Evolutionary conservation across 768 basidiomycete species (phyloP).

Genomic region (Crepidotus variabilis): DNA sequence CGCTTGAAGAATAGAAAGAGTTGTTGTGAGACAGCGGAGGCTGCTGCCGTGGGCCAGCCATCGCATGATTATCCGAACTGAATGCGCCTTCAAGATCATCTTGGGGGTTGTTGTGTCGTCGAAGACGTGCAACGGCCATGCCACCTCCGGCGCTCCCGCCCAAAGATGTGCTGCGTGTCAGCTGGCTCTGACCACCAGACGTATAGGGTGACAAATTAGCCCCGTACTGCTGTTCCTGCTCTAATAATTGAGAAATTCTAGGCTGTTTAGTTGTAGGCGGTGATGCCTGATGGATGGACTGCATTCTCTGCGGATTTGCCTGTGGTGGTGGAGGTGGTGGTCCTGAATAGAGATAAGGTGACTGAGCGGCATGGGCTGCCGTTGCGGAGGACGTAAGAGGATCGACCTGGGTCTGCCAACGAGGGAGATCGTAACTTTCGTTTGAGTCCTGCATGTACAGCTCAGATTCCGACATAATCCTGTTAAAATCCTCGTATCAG

Average conservation of each 20-base stretch:
- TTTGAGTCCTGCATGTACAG: constrained; percentile 74
- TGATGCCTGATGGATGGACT: constrained; percentile 43
- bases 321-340: constrained; percentile 52
- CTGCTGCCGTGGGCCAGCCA: constrained; percentile 34
- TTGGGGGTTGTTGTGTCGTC: constrained; percentile 58
- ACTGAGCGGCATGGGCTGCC: constrained; percentile 52
- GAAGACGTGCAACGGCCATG: constrained; percentile 29
- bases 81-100: constrained; percentile 63
- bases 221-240: constrained; percentile 52
- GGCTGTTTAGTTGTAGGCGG: constrained; percentile 45
- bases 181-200: constrained; percentile 45
- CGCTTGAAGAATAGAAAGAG: constrained; percentile 56
- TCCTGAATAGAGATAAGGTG: constrained; percentile 51
- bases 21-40: constrained; percentile 34
- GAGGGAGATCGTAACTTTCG: constrained; percentile 81
- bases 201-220: constrained; percentile 46
- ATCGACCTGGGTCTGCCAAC: constrained; percentile 68
- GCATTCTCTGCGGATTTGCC: constrained; percentile 42
- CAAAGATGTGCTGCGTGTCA: constrained; percentile 68
- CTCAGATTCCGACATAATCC: constrained; percentile 71
- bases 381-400: constrained; percentile 39
- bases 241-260: constrained; percentile 63
- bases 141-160: constrained; percentile 40
- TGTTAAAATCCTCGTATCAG: constrained; percentile 3
- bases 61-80: constrained; percentile 32